These are phyloP conservation scores for Rhododendron mucronatum DNA, from an alignment of 148 eudicot genomes.

Conservation along the genomic window DNA sequence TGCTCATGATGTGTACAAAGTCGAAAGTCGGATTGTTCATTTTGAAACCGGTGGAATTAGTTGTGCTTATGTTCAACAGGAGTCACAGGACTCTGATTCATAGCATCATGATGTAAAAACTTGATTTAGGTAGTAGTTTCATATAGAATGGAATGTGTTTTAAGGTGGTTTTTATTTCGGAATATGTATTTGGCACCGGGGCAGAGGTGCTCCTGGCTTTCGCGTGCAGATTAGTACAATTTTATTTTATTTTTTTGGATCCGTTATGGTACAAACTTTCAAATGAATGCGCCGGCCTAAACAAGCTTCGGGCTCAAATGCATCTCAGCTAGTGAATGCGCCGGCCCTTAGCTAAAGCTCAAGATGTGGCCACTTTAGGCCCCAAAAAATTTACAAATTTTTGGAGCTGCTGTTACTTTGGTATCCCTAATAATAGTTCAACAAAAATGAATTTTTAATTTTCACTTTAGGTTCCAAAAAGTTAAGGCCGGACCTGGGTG, in stretches of 20 bases:
- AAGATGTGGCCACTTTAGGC: too few relatives aligned
- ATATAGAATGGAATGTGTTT: background rate
- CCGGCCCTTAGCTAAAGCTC: too few relatives aligned
- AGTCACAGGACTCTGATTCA: background rate
- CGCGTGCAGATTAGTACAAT: background rate
- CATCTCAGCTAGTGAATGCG: background rate
- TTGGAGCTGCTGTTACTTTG: too few relatives aligned
- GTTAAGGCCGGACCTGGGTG: background rate
- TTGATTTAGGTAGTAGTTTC: background rate
- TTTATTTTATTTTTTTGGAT: too few relatives aligned
- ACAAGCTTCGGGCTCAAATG: background rate
- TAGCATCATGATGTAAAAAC: background rate
- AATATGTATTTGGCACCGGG: background rate
- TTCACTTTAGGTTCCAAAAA: too few relatives aligned
- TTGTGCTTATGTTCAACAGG: background rate
- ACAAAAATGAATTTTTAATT: too few relatives aligned
- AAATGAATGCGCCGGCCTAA: background rate
- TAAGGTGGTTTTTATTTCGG: background rate
- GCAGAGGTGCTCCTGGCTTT: background rate
- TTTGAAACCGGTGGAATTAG: background rate
- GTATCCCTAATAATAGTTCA: too few relatives aligned
- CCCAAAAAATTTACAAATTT: too few relatives aligned
- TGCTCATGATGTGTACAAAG: background rate
- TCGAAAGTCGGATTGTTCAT: background rate
- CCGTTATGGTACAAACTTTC: background rate